A percentile compares a stretch with the other conserved stretches of the same genome.
These are phyloP conservation scores for Stipa capillata DNA, from an alignment of 176 grass and related monocot genomes.

Conservation along the genomic window DNA sequence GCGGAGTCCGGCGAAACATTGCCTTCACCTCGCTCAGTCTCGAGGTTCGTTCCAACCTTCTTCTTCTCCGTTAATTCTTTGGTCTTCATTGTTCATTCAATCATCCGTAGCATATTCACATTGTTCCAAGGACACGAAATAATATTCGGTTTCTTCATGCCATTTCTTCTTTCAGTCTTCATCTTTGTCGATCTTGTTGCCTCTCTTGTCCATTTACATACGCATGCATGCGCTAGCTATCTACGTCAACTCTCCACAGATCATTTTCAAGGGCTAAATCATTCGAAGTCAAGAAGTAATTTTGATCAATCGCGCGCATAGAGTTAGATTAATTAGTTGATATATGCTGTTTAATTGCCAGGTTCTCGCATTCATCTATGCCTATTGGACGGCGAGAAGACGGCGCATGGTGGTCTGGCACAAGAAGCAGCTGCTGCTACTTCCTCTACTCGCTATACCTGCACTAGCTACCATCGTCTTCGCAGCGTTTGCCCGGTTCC, in stretches of 20 bases:
- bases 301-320: too few species aligned
- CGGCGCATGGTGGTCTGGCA: background rate
- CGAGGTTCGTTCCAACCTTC: background rate
- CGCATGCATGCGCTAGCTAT: too few species aligned
- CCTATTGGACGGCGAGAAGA: conserved; percentile 9
- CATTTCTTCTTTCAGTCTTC: too few species aligned
- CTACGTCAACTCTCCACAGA: too few species aligned
- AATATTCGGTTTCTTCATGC: too few species aligned
- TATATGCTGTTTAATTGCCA: background rate
- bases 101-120: too few species aligned
- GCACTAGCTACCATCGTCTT: conserved; percentile 2
- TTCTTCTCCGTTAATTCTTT: background rate
- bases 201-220: too few species aligned
- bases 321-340: too few species aligned
- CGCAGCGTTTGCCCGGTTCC: background rate
- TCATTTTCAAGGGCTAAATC: too few species aligned
- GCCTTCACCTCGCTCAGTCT: background rate
- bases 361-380: background rate
- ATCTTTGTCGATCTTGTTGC: too few species aligned
- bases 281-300: too few species aligned
- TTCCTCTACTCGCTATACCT: background rate
- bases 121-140: too few species aligned
- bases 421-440: background rate
- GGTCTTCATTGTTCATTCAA: background rate
- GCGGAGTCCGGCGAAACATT: background rate